phyloP scores from a whole-genome alignment of 148 eudicot genomes.

The Linanthus parryae region DNA sequence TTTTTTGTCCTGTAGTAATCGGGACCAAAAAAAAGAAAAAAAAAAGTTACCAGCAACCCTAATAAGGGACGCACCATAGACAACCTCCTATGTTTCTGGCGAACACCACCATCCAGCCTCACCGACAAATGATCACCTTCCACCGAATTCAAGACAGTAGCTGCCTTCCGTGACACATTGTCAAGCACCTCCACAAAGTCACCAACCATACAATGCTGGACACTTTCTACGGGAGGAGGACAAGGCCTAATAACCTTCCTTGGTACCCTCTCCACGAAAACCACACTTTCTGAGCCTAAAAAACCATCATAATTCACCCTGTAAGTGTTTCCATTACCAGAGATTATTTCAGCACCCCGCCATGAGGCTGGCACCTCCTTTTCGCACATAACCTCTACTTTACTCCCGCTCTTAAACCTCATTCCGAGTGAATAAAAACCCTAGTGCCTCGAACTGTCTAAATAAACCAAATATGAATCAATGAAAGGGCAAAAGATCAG shows the following conservation, averaged over 20 bases:
- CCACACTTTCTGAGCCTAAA: slow-evolving; percentile 12
- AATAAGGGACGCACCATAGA: no score
- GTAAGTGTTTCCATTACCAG: slow-evolving; percentile 43
- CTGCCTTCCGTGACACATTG: slow-evolving; percentile 57
- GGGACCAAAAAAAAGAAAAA: no score
- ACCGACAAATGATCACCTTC: slow-evolving; percentile 30
- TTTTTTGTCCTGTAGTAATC: no score
- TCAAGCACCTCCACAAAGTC: slow-evolving; percentile 68
- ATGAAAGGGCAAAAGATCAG: no score
- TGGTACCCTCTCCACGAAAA: slow-evolving; percentile 38
- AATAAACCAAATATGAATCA: no score
- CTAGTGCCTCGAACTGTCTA: no score
- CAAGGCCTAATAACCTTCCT: slow-evolving; percentile 60
- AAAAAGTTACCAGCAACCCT: no score
- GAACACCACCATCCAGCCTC: slow-evolving; percentile 61
- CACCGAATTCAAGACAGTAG: slow-evolving; percentile 38
- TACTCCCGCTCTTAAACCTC: slow-evolving; percentile 68
- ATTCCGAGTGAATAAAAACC: no score
- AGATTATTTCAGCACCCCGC: slow-evolving; percentile 55
- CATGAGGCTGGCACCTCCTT: slow-evolving; percentile 60
- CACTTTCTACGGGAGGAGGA: slow-evolving; percentile 45
- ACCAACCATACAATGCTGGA: slow-evolving; percentile 44
- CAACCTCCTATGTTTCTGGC: slow-evolving; percentile 36
- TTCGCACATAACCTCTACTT: slow-evolving; percentile 58
- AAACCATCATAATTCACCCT: slow-evolving; percentile 40